Evolutionary conservation across 2,329 filamentous ascomycete genomes (phyloP), one percentile per base, ranked within the genome.

Genomic region (Colletotrichum cereale): DNA sequence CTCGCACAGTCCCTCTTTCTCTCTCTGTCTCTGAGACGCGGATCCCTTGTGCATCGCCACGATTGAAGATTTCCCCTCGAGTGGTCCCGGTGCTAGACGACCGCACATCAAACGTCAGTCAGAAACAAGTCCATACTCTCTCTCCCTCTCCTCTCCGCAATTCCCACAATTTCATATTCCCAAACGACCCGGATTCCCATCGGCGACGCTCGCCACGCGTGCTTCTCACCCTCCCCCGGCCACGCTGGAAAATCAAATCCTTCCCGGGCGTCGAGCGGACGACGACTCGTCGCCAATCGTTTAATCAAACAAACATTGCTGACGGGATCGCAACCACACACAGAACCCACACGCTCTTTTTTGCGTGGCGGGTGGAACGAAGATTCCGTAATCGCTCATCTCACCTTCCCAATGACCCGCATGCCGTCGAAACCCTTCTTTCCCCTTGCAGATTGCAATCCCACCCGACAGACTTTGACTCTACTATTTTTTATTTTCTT

Each of bases 31-130:
- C 31, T 44, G 56, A 60, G 63, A 67, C 67, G 56, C 67, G 56
- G 67, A 70, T 70, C 40, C 48, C 48, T 52, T 31, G 56, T 67
- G 57, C 68, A 71, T 67, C 68, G 68, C 68, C 68, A 71, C 64
- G 52, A 61, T 62, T 71, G 44, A 47, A 50, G 64, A 55, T 62
- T 53, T 60, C 61, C 44, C 36, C 50, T 68, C 57, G 42, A 68
- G 47, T 42, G 57, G 50, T 52, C 58, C 64, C 57, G 50, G 58
- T 40, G 58, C 56, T 71, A 62, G 64, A 68, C 57, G 64, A 67
- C 57, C 57, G 64, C 64, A 71, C 68, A 71, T 71, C 64, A 71
- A 68, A 71, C 68, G 57, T 61, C 58, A 63, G 44, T 58, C 64
- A 67, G 68, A 71, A 71, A 71, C 68, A 58, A 58, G 24, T 16